Percentiles rank a stretch among this genome's conserved stretches.
phyloP scores from a whole-genome alignment of 2,329 filamentous ascomycete genomes.

The Trichoderma aggressivum region DNA sequence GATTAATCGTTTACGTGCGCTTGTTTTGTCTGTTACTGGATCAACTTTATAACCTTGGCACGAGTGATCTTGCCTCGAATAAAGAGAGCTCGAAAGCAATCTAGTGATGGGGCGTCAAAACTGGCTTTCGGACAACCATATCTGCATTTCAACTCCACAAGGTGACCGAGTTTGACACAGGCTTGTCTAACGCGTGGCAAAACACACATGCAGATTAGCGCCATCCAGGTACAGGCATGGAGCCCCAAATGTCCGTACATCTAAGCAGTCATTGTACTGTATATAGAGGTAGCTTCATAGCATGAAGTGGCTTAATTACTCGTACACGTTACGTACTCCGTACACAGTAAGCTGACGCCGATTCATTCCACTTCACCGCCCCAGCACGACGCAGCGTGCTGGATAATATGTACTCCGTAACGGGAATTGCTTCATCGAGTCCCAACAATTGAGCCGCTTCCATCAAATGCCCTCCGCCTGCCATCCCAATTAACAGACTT shows the following conservation, averaged over 20 bases:
- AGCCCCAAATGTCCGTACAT: not conserved
- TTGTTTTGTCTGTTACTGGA: not conserved
- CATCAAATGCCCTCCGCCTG: not conserved
- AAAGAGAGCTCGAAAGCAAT: not conserved
- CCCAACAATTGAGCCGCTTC: not conserved
- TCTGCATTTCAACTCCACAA: not conserved
- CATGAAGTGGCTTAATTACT: not conserved
- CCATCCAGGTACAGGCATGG: not conserved
- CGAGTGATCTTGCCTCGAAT: accelerated
- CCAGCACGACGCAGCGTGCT: not conserved
- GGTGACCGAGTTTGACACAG: not conserved
- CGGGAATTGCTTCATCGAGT: not conserved
- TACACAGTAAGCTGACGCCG: not conserved
- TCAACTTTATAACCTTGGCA: not conserved
- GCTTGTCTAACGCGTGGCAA: not conserved
- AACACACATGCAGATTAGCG: not conserved
- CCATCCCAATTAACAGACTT: not conserved
- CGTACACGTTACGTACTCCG: not conserved
- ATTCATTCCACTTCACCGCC: not conserved
- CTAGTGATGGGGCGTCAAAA: not conserved
- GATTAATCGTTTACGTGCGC: not conserved
- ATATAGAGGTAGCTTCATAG: not conserved
- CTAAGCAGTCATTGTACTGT: not conserved
- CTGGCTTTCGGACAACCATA: not conserved
- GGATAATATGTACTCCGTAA: not conserved